Base-by-base conservation (phyloP, 331 rosid species). In the Quercus lobata region DNA sequence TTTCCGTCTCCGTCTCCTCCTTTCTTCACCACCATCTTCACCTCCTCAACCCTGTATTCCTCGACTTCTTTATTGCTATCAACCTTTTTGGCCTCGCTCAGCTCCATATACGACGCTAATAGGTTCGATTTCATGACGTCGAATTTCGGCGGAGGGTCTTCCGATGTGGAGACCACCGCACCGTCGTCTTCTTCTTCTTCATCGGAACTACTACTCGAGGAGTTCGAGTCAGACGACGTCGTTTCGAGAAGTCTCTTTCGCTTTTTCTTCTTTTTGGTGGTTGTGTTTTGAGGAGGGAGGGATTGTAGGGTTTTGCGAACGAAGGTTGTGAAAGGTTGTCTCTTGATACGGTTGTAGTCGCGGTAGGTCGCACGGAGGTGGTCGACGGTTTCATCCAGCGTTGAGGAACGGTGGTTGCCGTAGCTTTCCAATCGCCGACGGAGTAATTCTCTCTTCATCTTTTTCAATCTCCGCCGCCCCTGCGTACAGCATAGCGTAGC, bases 111-210 rank as follows among this genome's bases (percentile, higher is more conserved):
- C 1, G 94, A 73, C 0, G 80, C 84, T 17, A 91, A 82, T 53
- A 94, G 79, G 89, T 81, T 81, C 18, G 87, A 73, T 78, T 91
- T 92, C 90, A 83, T 91, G 68, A 94, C 79, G 35, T 92, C 98
- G 8, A 91, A 79, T 69, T 77, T 61, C 16, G 95, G 68, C 8
- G 95, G 94, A 44, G 90, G 85, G 41, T 94, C 97, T 82, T 94
- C 97, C 44, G 91, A 92, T 5, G 92, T 85, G 11, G 89, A 87
- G 57, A 76, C 84, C 1, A 83, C 83, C 21, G 79, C 91, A 1
- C 77, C 90, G 0, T 76, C 80, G 17, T 78, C 87, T 1, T 74
- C 69, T n/a, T 19, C 63, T 57, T 14, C 19, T 61, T 44, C 70
- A 49, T 5, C 34, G 82, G 69, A 21, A 41, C 3, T 41, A 8